Base-by-base conservation (phyloP, 2,329 filamentous ascomycete species). In the Pyrenophora graminea region DNA sequence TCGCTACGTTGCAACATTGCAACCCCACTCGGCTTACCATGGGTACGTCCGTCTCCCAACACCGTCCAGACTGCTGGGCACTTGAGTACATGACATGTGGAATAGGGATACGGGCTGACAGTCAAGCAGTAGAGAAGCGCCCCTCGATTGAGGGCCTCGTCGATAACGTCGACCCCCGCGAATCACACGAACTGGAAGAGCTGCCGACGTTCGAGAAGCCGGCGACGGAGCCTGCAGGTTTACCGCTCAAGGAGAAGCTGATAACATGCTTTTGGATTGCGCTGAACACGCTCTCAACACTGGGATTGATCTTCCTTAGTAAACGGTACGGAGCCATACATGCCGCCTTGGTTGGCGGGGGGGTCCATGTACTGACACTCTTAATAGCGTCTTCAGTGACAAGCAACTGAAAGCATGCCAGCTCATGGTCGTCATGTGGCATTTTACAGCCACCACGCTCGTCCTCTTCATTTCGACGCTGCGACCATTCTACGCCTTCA, bases 401-500 rank as follows among this genome's bases (percentile, higher is more conserved):
- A 57, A 67, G 36, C 76, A 78, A 55, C 67, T 79, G 50, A 73
- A 75, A 49, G 66, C 69, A 18, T 76, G 74, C 68, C 76, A 78
- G 61, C 72, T 78, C 49, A 73, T 75, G 58, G 76, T 79, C 39
- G 76, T 76, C 15, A 78, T 77, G 72, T 79, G 75, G 76, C 76
- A 79, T 58, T 78, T 78, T 53, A 70, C 72, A 21, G 76, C 75
- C 30, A 79, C 76, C 45, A 67, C 70, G 30, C 69, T 76, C 51
- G 75, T 77, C 39, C 71, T 79, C 36, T 77, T 70, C 61, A 50
- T 78, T 45, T 71, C 76, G 2, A 75, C 73, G 43, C 71, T 70
- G 27, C 64, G 61, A 1, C 74, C 76, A 10, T 78, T 78, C 67
- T 69, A 73, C 57, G 71, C 76, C 33, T 79, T 79, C 68, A 74